Evolutionary conservation across 176 grass and related monocot species (phyloP).

Genomic region (Lolium perenne): DNA sequence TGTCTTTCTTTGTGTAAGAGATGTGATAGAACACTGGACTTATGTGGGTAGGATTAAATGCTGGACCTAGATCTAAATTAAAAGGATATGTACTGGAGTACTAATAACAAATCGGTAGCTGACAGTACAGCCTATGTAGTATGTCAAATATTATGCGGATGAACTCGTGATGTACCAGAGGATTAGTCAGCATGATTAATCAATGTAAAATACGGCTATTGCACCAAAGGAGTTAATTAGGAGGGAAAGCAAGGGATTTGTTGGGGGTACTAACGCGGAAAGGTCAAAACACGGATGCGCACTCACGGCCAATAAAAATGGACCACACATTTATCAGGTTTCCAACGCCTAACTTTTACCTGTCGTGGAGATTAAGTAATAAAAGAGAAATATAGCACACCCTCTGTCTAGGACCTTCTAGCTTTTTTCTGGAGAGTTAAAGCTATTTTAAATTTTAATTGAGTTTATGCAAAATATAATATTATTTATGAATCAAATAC

Average conservation of each 20-base stretch:
- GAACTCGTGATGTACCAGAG: background rate
- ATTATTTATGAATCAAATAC: too few relatives aligned
- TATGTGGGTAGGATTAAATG: background rate
- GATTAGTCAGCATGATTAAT: background rate
- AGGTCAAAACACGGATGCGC: constrained; percentile 8
- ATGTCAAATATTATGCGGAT: background rate
- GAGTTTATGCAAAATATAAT: too few relatives aligned
- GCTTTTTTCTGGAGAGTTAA: too few relatives aligned
- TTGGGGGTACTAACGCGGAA: background rate
- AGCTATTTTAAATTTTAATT: too few relatives aligned
- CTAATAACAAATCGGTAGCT: background rate
- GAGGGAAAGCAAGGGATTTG: background rate
- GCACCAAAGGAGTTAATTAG: background rate
- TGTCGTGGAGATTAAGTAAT: too few relatives aligned
- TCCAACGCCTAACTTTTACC: too few relatives aligned
- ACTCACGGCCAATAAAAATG: too few relatives aligned
- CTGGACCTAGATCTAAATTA: background rate
- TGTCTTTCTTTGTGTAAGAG: background rate
- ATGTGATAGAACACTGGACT: background rate
- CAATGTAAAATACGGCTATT: background rate
- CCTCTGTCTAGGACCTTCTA: too few relatives aligned
- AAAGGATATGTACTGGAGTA: background rate
- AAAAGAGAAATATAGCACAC: too few relatives aligned
- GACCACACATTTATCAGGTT: too few relatives aligned
- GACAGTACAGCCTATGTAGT: background rate